Evolutionary conservation across 192 early-diverging fungal species (phyloP).

Genomic region (Entomortierella lignicola): DNA sequence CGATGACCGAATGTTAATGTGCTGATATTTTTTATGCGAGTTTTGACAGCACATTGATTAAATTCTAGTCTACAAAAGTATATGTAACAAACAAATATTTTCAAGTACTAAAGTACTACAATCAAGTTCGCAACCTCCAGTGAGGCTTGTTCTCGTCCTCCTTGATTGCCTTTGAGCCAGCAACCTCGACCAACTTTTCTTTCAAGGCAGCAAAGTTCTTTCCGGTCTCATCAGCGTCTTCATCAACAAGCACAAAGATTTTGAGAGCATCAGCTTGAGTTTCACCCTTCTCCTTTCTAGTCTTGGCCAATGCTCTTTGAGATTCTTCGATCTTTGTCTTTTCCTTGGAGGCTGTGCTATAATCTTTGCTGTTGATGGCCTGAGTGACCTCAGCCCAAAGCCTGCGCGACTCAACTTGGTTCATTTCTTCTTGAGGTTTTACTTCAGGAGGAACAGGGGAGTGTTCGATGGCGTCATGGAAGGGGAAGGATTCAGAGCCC

Average conservation of each 20-base stretch:
- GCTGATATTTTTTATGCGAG: no score
- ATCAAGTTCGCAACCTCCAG: constrained; percentile 25
- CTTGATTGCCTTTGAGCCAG: constrained; percentile 25
- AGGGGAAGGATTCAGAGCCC: constrained; percentile 49
- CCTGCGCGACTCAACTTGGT: constrained; percentile 70
- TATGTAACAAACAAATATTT: no score
- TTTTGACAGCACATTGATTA: no score
- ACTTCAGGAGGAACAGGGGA: constrained; percentile 68
- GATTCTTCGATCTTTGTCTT: constrained; percentile 77
- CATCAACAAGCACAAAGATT: constrained; percentile 29
- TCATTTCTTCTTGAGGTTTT: constrained; percentile 68
- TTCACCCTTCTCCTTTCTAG: constrained; percentile 62
- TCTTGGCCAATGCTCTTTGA: constrained; percentile 72
- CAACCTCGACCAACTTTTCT: constrained; percentile 11
- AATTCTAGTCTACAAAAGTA: background rate
- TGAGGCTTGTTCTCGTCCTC: constrained; percentile 42
- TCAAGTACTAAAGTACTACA: no score
- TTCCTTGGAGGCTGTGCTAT: constrained; percentile 71
- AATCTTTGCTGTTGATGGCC: constrained; percentile 73
- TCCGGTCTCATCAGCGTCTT: constrained; percentile 20
- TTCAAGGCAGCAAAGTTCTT: constrained; percentile 9
- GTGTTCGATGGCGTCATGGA: constrained; percentile 69
- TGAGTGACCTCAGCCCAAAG: constrained; percentile 79
- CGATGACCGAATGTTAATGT: no score
- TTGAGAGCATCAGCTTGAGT: constrained; percentile 41